Conservation (phyloP, 2,329 filamentous ascomycete species). For the Cyphellophora attinorum region DNA sequence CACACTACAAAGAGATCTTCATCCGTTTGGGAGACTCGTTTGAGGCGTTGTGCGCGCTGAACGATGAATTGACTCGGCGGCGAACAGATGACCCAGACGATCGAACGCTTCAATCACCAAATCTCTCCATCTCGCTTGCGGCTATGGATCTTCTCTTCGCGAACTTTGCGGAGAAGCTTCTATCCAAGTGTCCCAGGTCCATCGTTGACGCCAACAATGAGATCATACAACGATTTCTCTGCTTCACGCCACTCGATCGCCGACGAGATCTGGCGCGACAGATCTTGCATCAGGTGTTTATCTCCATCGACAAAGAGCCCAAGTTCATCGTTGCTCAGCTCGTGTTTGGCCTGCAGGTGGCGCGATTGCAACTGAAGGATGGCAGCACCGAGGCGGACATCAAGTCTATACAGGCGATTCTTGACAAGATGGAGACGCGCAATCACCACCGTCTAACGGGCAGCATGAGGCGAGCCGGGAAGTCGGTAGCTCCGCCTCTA, state of each 20-base stretch:
- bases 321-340: neutral
- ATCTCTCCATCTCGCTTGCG: neutral
- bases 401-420: neutral
- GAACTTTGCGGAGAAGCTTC: neutral
- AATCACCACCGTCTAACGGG: neutral
- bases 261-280: neutral
- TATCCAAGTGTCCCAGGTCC: neutral
- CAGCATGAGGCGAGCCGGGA: neutral
- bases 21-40: neutral
- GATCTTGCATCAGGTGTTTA: neutral
- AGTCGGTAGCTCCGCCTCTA: neutral
- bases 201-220: neutral
- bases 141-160: neutral
- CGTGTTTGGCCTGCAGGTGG: neutral
- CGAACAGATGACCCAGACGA: neutral
- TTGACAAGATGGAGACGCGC: neutral
- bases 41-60: neutral
- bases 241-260: neutral
- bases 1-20: neutral
- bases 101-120: neutral
- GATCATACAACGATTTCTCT: neutral
- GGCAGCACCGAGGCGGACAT: neutral
- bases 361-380: neutral
- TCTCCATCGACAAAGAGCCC: neutral
- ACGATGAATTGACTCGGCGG: neutral